Evolutionary conservation across 2,329 filamentous ascomycete species (phyloP).

Genomic region (Botryotinia narcissicola): DNA sequence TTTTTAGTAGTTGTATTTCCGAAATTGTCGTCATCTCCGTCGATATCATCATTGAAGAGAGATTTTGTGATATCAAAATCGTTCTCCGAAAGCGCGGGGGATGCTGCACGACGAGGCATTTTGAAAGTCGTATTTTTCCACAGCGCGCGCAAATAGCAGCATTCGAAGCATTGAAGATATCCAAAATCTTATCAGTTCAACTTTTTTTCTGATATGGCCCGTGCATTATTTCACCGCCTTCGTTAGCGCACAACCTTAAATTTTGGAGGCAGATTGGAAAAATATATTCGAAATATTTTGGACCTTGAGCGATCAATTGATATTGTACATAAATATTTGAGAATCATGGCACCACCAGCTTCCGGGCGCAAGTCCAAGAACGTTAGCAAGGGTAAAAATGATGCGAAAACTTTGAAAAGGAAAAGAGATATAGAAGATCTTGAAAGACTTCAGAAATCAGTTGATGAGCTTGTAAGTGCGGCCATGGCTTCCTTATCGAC

Average conservation of each 20-base stretch:
- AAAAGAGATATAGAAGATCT: constrained; percentile 38
- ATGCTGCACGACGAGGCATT: constrained; percentile 73
- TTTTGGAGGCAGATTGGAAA: constrained; percentile 16
- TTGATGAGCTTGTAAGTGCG: constrained; percentile 36
- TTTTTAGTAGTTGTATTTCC: constrained; percentile 38
- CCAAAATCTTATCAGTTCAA: constrained; percentile 24
- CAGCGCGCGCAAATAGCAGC: constrained; percentile 8
- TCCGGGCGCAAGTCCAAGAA: constrained; percentile 29
- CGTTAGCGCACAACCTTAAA: constrained; percentile 24
- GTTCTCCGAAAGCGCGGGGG: constrained; percentile 81
- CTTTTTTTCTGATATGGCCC: constrained; percentile 17
- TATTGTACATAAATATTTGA: constrained; percentile 3
- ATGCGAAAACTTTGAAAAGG: constrained; percentile 35
- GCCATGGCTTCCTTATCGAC: not conserved
- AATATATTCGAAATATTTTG: constrained; percentile 20
- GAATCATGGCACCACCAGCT: constrained; percentile 33
- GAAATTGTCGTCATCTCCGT: constrained; percentile 47
- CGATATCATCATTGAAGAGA: constrained; percentile 63
- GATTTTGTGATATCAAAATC: constrained; percentile 87
- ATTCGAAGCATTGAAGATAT: constrained; percentile 6
- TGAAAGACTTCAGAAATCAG: constrained; percentile 34
- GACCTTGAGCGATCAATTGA: constrained; percentile 1
- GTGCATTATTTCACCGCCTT: constrained; percentile 14
- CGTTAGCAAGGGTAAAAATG: constrained; percentile 26
- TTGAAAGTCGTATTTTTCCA: constrained; percentile 21